Conservation (phyloP, 2,329 filamentous ascomycete genomes). For the Fusarium mangiferae region DNA sequence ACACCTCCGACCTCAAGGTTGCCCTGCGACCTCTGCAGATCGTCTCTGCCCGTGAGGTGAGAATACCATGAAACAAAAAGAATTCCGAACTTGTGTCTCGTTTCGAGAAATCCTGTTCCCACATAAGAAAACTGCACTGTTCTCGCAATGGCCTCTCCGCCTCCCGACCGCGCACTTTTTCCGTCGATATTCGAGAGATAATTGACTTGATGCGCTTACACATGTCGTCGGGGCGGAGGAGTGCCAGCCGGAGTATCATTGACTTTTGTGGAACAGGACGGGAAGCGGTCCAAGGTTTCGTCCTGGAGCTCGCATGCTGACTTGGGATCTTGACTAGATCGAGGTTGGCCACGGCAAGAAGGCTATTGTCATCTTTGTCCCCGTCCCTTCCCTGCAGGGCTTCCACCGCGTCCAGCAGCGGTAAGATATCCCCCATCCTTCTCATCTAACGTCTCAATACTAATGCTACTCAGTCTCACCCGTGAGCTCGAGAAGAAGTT, state of each 20-base stretch:
- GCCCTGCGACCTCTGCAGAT: conserved; percentile 98
- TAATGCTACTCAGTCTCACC: conserved; percentile 77
- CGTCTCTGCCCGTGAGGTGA: conserved; percentile 99
- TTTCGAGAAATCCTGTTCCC: conserved; percentile 56
- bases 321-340: conserved; percentile 81
- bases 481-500: conserved; percentile 99
- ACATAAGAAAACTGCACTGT: conserved; percentile 41
- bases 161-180: conserved; percentile 34
- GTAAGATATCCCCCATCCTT: conserved; percentile 66
- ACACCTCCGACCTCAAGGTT: conserved; percentile 97
- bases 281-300: conserved; percentile 78
- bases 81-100: conserved; percentile 13
- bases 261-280: conserved; percentile 72
- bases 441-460: background rate
- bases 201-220: conserved; percentile 24
- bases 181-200: conserved; percentile 37
- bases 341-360: conserved; percentile 99
- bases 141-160: conserved; percentile 49
- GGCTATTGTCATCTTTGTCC: conserved; percentile 99
- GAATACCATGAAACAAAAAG: conserved; percentile 56
- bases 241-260: conserved; percentile 52
- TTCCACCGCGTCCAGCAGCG: conserved; percentile 99
- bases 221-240: conserved; percentile 43
- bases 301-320: conserved; percentile 83
- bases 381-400: conserved; percentile 95